Conservation (phyloP, 106 monocot species). For the Dioscorea dumetorum region DNA sequence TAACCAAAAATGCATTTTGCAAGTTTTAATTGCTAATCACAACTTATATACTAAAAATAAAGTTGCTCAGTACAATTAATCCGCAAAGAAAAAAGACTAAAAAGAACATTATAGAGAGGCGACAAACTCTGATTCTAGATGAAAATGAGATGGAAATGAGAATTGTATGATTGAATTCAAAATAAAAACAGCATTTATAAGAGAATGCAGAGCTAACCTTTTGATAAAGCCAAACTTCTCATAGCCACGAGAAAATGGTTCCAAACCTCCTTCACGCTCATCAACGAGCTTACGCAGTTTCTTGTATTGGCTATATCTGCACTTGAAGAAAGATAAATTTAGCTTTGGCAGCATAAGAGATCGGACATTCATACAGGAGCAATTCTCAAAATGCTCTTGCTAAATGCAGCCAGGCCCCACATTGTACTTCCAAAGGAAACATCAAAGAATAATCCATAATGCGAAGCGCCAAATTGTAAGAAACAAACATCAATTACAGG, state of each 20-base stretch:
- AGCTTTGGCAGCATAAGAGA: background rate
- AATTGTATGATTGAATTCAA: no score
- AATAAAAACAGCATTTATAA: no score
- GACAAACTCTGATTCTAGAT: no score
- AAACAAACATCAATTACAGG: background rate
- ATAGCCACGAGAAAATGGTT: constrained; percentile 94
- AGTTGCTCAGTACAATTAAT: no score
- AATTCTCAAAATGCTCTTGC: background rate
- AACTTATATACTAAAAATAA: no score
- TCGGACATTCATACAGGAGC: background rate
- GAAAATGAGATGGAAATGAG: no score
- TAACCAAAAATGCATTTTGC: no score
- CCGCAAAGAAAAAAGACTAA: no score
- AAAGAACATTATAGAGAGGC: no score
- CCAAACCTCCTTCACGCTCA: constrained; percentile 83
- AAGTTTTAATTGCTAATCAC: no score
- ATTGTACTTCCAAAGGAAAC: background rate
- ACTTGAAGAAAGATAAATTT: constrained; percentile 1
- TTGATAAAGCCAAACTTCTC: constrained; percentile 86
- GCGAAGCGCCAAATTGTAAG: background rate
- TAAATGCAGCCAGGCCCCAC: background rate
- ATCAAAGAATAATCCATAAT: background rate
- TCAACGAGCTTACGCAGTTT: constrained; percentile 73
- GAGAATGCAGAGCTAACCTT: constrained; percentile 25
- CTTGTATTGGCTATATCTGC: constrained; percentile 78